Conservation (phyloP, 129 eudicot genomes). For the Kitagawia praeruptora region DNA sequence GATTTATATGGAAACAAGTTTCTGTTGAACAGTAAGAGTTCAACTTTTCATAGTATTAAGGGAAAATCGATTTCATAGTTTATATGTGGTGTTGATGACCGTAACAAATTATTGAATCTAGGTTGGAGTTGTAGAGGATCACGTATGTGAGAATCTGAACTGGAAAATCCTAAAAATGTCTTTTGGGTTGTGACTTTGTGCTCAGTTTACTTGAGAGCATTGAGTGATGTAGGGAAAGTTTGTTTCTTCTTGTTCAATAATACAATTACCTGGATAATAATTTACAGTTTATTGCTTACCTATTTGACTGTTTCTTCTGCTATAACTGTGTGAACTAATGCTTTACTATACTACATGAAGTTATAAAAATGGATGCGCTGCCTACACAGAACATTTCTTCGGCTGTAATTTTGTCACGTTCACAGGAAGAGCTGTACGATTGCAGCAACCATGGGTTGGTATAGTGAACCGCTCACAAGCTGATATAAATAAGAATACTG, state of each 20-base stretch:
- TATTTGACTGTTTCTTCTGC: neutral
- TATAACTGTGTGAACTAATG: neutral
- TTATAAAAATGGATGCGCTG: constrained; percentile 39
- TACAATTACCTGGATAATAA: too few species aligned
- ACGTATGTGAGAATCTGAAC: neutral
- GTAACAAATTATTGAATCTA: neutral
- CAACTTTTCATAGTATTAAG: neutral
- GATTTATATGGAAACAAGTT: neutral
- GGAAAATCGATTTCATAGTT: neutral
- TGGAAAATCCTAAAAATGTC: neutral
- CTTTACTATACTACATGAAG: constrained; percentile 14
- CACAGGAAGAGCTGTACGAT: too few species aligned
- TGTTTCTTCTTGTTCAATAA: neutral
- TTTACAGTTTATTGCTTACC: neutral
- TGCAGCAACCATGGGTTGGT: too few species aligned
- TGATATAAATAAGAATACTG: too few species aligned
- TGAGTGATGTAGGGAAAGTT: neutral
- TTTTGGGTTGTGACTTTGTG: neutral
- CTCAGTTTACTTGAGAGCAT: neutral
- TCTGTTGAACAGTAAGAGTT: neutral
- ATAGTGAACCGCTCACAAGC: too few species aligned
- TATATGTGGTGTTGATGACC: neutral
- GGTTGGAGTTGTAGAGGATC: neutral
- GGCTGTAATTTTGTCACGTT: constrained; percentile 23
- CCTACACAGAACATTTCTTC: constrained; percentile 38